Evolutionary conservation across 164 flowering plant species (phyloP), one percentile per base, ranked within the genome.

Genomic region (Tetracentron sinense): DNA sequence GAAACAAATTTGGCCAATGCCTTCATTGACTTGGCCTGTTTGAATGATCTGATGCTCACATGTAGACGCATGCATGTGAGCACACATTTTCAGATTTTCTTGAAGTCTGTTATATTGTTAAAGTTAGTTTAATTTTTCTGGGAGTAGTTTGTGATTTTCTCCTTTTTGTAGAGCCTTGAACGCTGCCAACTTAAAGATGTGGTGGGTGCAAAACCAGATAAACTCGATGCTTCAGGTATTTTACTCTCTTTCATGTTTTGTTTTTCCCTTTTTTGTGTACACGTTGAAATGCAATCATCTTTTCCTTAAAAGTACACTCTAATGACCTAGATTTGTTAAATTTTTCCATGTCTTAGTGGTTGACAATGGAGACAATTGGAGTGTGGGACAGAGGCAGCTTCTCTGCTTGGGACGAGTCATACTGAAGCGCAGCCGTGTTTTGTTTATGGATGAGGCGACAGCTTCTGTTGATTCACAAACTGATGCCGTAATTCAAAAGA

Each of bases 381-480:
- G 99, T 46, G 94, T 93, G 69, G 98, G 98, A 22, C 94, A 93
- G 64, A 87, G 97, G 73, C 98, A 93, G 68, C 95, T 93, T 65
- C 89, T 95, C 0, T 95, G 99, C 66, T 68, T 95, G 62, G 99
- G 92, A 6, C 56, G 99, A 20, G 96, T 95, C 7, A 88, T 95
- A 91, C 75, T 95, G 20, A 95, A 95, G 77, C 84, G 59, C 42
- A 95, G 96, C 80, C 69, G 87, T 27, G 76, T 95, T 38, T 61
- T 95, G 83, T 92, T 95, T 49, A 81, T 95, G 90, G 99, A 95
- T 59, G 99, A 95, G 70, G 97, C 99, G 19, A 95, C 99, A 0
- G 99, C 99, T 42, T 94, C 98, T 0, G 98, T 93, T 42, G 98
- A 93, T 75, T 87, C 98, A 6, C 94, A 89, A 65, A 93, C 98